phyloP scores from a whole-genome alignment of 495 filamentous ascomycete genomes.

The Gamarada debralockiae region DNA sequence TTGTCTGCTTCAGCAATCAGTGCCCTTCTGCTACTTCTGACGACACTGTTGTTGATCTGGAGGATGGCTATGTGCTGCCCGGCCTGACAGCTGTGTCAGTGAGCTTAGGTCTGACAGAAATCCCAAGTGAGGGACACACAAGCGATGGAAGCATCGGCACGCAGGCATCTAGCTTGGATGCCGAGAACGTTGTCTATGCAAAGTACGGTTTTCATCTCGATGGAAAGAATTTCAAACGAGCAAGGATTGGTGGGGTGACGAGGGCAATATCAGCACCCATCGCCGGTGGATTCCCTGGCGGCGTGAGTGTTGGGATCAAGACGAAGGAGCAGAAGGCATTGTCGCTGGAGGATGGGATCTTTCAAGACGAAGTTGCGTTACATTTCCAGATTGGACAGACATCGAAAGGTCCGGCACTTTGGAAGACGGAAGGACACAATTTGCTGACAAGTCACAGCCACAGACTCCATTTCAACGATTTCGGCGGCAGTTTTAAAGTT shows the following conservation, averaged over 20 bases:
- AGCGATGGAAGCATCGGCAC: conserved; percentile 33
- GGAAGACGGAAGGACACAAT: neutral
- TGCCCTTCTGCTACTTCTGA: conserved; percentile 25
- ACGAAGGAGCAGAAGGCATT: conserved; percentile 37
- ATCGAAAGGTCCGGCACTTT: conserved; percentile 10
- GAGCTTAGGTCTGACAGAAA: conserved; percentile 51
- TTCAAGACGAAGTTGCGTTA: conserved; percentile 37
- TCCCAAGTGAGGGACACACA: conserved; percentile 46
- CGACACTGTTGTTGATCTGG: conserved; percentile 37
- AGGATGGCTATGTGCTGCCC: conserved; percentile 51
- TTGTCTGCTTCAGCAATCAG: conserved; percentile 43
- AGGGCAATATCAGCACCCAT: conserved; percentile 42
- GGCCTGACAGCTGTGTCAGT: conserved; percentile 52
- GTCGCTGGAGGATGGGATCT: conserved; percentile 33
- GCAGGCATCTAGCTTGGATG: conserved; percentile 16
- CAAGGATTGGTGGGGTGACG: conserved; percentile 47
- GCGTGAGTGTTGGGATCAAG: conserved; percentile 41
- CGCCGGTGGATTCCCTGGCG: conserved; percentile 35
- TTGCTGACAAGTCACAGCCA: neutral
- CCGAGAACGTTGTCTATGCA: conserved; percentile 35
- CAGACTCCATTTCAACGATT: conserved; percentile 23
- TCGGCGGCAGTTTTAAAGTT: conserved; percentile 27
- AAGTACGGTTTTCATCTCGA: conserved; percentile 47
- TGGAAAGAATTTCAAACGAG: conserved; percentile 37
- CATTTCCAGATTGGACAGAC: conserved; percentile 38